Conservation (phyloP, 2,329 filamentous ascomycete species). For the Capronia epimyces region DNA sequence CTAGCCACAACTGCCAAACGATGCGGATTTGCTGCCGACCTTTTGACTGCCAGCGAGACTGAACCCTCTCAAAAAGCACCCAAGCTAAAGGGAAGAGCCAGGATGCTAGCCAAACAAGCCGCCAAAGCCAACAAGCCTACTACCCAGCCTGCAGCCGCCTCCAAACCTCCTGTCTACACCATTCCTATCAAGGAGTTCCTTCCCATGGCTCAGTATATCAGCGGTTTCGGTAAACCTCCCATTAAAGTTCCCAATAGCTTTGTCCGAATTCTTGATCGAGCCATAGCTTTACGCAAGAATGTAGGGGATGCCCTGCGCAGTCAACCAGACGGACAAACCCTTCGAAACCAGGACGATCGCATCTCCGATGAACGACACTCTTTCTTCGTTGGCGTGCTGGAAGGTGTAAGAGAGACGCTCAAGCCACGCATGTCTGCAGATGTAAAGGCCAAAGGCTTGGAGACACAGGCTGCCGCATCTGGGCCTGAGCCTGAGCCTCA, state of each 20-base stretch:
- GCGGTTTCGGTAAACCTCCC: constrained; percentile 10
- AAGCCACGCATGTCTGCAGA: constrained; percentile 9
- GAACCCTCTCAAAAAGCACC: not conserved
- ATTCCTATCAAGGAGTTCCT: not conserved
- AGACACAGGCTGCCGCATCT: not conserved
- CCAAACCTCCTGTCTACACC: not conserved
- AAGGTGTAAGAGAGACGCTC: constrained; percentile 8
- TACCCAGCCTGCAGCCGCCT: too few species aligned
- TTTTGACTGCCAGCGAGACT: not conserved
- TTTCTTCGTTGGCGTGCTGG: constrained; percentile 16
- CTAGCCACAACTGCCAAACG: constrained; percentile 29
- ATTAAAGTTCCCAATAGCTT: not conserved
- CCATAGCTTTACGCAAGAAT: not conserved
- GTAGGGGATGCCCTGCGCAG: not conserved
- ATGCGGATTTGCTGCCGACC: constrained; percentile 25
- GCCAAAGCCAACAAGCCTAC: not conserved
- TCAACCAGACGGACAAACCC: not conserved
- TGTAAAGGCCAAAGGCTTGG: constrained; percentile 31
- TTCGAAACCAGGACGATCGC: constrained; percentile 28
- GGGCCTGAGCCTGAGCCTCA: constrained; percentile 26
- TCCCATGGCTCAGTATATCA: constrained; percentile 28
- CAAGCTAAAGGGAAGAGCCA: constrained; percentile 15
- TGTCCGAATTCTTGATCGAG: not conserved
- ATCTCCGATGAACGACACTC: constrained; percentile 31
- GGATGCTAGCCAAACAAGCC: constrained; percentile 11